Base-by-base conservation (phyloP, 139 green algal species). In the Coccomyxa sp. region DNA sequence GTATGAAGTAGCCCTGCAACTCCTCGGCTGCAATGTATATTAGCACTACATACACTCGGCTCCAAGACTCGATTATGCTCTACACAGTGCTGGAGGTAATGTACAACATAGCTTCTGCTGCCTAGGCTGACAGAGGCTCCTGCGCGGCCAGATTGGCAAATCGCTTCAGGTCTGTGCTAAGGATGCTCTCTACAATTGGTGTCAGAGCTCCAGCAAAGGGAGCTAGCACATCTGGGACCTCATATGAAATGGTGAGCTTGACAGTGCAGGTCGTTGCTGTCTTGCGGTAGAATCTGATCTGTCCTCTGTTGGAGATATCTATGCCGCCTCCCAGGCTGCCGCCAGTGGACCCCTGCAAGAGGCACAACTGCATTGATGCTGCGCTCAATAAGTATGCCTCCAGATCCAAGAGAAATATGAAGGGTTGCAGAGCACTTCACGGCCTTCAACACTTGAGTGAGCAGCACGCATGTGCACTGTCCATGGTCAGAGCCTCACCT, bases 191-290 rank as follows among this genome's bases (percentile, higher is more conserved):
- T 39, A 97, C 93, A 0, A 96, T 31, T 0, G 93, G 93, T 0
- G 84, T 94, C 10, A 97, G 82, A 6, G 90, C 85, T 55, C 83
- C 89, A 22, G 83, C 93, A 83, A 97, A 94, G 29, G 93, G 93
- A 55, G 86, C 90, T 70, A 97, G 77, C 10, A 86, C 76, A 29
- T 88, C 83, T 0, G 93, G 93, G 38, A 97, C 89, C 78, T 97
- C 92, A 79, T 97, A 97, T 9, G 81, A 90, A 58, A 97, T 97
- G 64, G 87, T 94, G 44, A 97, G 86, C 39, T 89, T 93, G n/a
- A 97, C 89, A 14, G 82, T 80, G 80, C 89, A 94, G 29, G 75
- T 58, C 0, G 69, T 18, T 0, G 87, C 50, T 0, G 78, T 78
- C 31, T 87, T 88, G 14, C 79, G 82, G 50, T 87, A 70, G 78